Evolutionary conservation across 164 flowering plant genomes (phyloP).

Genomic region (Umbilicus rupestris): DNA sequence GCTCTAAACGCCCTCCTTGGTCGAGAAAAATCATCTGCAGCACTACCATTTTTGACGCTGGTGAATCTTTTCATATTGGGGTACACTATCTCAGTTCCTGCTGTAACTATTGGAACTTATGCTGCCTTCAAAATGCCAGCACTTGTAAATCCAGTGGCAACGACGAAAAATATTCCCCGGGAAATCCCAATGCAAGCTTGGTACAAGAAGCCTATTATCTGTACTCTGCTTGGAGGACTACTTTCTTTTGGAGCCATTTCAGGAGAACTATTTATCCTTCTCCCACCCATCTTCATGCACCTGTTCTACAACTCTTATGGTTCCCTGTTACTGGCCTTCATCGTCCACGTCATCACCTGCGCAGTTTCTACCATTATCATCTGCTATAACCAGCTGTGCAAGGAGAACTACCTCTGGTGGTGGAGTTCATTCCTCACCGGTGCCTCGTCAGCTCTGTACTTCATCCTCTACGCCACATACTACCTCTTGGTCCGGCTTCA

Average conservation of each 20-base stretch:
- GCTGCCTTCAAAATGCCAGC: too few species aligned
- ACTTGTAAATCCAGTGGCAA: too few species aligned
- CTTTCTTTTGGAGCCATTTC: constrained; percentile 51
- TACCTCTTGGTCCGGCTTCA: constrained; percentile 53
- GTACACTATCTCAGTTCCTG: constrained; percentile 52
- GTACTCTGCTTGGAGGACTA: constrained; percentile 46
- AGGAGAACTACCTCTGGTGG: constrained; percentile 54
- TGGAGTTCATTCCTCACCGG: constrained; percentile 46
- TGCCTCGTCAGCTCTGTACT: constrained; percentile 46
- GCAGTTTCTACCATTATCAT: constrained; percentile 42
- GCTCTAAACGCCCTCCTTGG: constrained; percentile 43
- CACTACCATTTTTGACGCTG: too few species aligned
- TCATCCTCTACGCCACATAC: constrained; percentile 42
- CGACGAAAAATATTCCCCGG: too few species aligned
- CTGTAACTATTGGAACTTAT: too few species aligned
- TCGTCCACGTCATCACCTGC: constrained; percentile 42
- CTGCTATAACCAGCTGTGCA: constrained; percentile 50
- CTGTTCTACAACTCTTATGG: constrained; percentile 54
- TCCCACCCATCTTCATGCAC: constrained; percentile 46
- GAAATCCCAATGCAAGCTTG: too few species aligned
- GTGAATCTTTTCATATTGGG: constrained; percentile 41
- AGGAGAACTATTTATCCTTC: constrained; percentile 52
- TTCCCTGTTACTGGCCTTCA: constrained; percentile 42
- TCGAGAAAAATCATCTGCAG: constrained; percentile 57
- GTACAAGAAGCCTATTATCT: constrained; percentile 42